These are phyloP conservation scores for Paecilomyces sp. DNA, from an alignment of 2,329 filamentous ascomycete genomes.

Conservation along the genomic window DNA sequence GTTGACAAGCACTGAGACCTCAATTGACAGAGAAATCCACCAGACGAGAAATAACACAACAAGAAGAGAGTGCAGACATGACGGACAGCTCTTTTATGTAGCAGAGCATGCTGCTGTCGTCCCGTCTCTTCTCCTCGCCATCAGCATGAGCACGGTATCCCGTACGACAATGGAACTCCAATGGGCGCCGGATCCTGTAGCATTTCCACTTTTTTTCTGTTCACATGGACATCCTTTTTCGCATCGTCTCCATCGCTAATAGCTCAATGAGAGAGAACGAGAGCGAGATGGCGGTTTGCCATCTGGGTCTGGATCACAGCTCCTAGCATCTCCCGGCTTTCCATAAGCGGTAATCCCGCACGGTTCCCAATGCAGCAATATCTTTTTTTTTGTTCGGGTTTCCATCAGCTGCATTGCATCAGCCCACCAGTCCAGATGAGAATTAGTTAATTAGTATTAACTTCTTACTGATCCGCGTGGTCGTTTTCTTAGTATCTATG, in stretches of 20 bases:
- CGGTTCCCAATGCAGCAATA: neutral
- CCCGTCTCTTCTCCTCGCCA: neutral
- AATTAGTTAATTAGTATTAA: no score
- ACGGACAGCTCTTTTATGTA: neutral
- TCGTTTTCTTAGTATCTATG: no score
- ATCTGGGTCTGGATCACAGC: neutral
- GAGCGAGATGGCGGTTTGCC: neutral
- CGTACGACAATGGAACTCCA: slow-evolving; percentile 6
- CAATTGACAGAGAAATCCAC: neutral
- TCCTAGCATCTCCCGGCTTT: neutral
- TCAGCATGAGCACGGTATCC: neutral
- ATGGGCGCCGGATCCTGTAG: neutral
- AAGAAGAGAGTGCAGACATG: neutral
- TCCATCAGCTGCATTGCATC: neutral
- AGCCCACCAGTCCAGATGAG: neutral
- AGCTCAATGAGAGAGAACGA: neutral
- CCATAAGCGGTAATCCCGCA: neutral
- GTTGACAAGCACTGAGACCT: neutral
- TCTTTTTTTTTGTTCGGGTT: neutral
- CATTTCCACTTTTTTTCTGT: slow-evolving; percentile 15
- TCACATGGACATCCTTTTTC: slow-evolving; percentile 17
- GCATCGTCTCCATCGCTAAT: slow-evolving; percentile 2
- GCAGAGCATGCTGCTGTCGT: neutral
- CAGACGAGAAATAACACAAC: neutral
- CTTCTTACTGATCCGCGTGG: no score